A percentile compares a stretch with the other conserved stretches of the same genome.
Evolutionary conservation across 768 basidiomycete genomes (phyloP).

Genomic region (Obba rivulosa): DNA sequence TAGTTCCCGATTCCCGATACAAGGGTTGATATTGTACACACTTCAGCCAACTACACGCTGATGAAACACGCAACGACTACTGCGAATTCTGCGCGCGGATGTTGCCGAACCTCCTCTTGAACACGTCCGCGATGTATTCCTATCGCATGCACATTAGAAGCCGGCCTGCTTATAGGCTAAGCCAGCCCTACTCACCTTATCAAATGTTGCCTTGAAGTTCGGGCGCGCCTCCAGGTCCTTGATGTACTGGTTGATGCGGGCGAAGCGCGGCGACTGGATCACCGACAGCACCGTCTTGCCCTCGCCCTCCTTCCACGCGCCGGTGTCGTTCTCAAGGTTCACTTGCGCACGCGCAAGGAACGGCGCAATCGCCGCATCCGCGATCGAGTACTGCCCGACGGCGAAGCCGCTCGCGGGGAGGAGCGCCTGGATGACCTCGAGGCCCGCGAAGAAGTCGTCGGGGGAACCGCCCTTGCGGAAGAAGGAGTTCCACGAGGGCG

Average conservation of each 20-base stretch:
- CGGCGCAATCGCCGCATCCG: constrained; percentile 57
- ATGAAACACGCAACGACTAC: too few species aligned
- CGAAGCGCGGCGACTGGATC: constrained; percentile 42
- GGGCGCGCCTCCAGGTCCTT: constrained; percentile 42
- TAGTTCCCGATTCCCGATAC: too few species aligned
- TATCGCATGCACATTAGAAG: background rate
- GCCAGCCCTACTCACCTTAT: constrained; percentile 30
- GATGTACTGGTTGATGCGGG: constrained; percentile 43
- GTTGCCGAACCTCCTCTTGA: constrained; percentile 13
- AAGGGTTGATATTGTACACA: too few species aligned
- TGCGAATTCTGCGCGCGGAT: constrained; percentile 3
- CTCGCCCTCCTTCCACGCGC: constrained; percentile 42
- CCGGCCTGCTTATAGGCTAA: background rate
- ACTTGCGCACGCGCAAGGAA: constrained; percentile 53
- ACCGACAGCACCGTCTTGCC: constrained; percentile 39
- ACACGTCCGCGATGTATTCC: constrained; percentile 17
- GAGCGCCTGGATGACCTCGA: constrained; percentile 44
- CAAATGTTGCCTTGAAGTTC: too few species aligned
- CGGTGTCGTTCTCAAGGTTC: constrained; percentile 44
- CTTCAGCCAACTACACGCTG: too few species aligned
- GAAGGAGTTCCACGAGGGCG: constrained; percentile 33
- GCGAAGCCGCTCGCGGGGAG: constrained; percentile 45
- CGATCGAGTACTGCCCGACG: constrained; percentile 46
- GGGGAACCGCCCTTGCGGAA: constrained; percentile 28
- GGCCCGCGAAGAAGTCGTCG: constrained; percentile 34